These are phyloP conservation scores for Clarireedia paspali DNA, from an alignment of 2,329 filamentous ascomycete genomes.

Conservation along the genomic window DNA sequence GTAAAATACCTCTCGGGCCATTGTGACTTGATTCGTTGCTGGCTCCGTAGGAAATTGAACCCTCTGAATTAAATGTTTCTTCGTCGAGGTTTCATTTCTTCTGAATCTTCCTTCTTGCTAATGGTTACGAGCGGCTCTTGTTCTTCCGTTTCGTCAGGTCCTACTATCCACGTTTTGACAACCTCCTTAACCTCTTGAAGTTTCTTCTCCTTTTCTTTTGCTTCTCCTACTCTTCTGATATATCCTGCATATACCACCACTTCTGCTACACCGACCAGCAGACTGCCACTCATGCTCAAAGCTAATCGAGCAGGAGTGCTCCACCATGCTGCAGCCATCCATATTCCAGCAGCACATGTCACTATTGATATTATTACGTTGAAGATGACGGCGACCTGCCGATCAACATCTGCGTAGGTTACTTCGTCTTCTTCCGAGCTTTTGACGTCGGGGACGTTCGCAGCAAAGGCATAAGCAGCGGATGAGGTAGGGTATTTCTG, in stretches of 20 bases:
- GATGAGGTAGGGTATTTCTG: conserved; percentile 48
- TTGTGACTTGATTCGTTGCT: neutral
- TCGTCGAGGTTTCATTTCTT: conserved; percentile 4
- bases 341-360: conserved; percentile 68
- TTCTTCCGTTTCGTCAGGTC: conserved; percentile 29
- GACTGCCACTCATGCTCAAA: conserved; percentile 61
- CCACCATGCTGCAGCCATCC: conserved; percentile 74
- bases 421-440: conserved; percentile 51
- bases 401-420: conserved; percentile 65
- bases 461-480: conserved; percentile 47
- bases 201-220: conserved; percentile 53
- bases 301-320: conserved; percentile 61
- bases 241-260: conserved; percentile 72
- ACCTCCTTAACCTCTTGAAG: conserved; percentile 61
- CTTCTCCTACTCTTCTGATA: conserved; percentile 61
- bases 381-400: conserved; percentile 76
- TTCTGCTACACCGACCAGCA: conserved; percentile 66
- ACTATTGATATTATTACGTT: conserved; percentile 86
- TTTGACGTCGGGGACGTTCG: conserved; percentile 35
- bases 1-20: too few relatives aligned
- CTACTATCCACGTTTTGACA: conserved; percentile 63
- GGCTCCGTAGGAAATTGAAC: neutral
- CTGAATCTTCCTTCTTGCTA: neutral
- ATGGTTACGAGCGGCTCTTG: neutral
- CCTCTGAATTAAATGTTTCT: neutral